Base-by-base conservation (phyloP, 371 early-diverging fungal species). In the Mucor irregularis region DNA sequence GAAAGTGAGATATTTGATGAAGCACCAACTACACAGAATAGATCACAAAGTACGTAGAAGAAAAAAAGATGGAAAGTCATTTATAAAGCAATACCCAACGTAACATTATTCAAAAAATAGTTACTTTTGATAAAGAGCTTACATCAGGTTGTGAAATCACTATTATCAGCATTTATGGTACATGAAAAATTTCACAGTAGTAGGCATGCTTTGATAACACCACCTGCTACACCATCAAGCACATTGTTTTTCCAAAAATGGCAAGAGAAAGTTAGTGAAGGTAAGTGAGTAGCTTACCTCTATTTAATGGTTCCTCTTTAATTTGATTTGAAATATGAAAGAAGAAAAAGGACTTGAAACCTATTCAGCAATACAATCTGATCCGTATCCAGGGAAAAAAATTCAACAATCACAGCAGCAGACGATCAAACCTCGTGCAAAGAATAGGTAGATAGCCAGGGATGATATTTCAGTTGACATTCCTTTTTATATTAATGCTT, bases 161-260 rank as follows among this genome's bases (percentile, higher is more conserved):
- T 53, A 5, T 43, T 53, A 24, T 33, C 31, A 24, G 24, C 43
- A 25, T 53, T 53, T 43, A 22, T 33, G 33, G 33, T 24, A 4
- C 19, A 53, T 16, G 43, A 42, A 17, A 33, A 40, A 28, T 24
- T 22, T n/a, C 42, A 29, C 19, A 17, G 11, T 14, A 1, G 38
- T 29, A 14, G 40, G 1, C n/a, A n/a, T n/a, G n/a, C n/a, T n/a
- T 16, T 43, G 4, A 53, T 53, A 30, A 53, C 53, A 31, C 53
- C 53, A 30, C 53, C 53, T 33, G n/a, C 25, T 30, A 53, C 53
- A 43, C 53, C 53, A 2, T 24, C 47, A 47, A 22, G n/a, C n/a
- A n/a, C n/a, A n/a, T n/a, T n/a, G n/a, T n/a, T n/a, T n/a, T n/a
- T n/a, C n/a, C n/a, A n/a, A n/a, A n/a, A n/a, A n/a, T n/a, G n/a